phyloP scores from a whole-genome alignment of 2,329 filamentous ascomycete genomes.

The Trichoderma cornu-damae region DNA sequence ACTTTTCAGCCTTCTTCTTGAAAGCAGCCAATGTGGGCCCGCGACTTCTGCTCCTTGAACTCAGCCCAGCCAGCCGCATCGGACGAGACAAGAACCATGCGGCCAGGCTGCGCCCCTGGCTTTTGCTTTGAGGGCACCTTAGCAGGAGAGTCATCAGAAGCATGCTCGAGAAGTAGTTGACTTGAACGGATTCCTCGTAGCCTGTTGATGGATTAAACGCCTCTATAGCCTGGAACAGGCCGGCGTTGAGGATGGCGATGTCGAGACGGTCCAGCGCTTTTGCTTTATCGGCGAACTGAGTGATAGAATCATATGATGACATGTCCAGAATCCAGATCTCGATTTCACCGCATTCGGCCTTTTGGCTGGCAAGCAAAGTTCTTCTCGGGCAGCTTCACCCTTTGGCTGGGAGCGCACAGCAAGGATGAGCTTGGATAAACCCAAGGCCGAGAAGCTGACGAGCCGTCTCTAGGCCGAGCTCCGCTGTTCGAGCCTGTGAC shows the following conservation, averaged over 20 bases:
- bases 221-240: neutral
- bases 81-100: neutral
- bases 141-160: neutral
- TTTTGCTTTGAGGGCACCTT: neutral
- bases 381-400: neutral
- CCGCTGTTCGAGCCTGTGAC: conserved; percentile 4
- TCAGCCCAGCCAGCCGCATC: neutral
- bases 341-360: neutral
- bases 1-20: neutral
- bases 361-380: neutral
- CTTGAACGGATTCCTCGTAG: neutral
- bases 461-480: neutral
- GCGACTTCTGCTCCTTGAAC: neutral
- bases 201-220: neutral
- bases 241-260: neutral
- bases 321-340: conserved; percentile 4
- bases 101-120: neutral
- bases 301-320: conserved; percentile 6
- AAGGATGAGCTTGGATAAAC: neutral
- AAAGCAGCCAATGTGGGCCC: neutral
- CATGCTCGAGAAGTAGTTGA: conserved; percentile 7
- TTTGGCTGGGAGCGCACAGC: conserved; percentile 4
- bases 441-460: conserved; percentile 1
- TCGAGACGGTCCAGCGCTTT: neutral
- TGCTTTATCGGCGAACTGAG: neutral